Evolutionary conservation across 352 stramenopile genomes (phyloP), one percentile per base, ranked within the genome.

Genomic region (Pythium brachiatum): DNA sequence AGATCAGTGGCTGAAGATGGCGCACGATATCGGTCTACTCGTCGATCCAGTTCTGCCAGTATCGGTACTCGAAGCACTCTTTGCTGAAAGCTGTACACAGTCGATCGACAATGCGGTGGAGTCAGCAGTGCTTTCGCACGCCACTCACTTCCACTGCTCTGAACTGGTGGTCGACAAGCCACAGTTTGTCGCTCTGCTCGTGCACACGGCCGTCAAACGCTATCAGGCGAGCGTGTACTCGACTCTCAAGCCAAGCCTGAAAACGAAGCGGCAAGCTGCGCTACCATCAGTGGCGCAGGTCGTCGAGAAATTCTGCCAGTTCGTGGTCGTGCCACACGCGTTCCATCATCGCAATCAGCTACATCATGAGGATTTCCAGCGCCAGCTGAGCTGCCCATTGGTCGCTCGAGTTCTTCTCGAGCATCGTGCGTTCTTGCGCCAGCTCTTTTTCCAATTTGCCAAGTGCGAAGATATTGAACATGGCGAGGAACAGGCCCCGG

Each of bases 361-460:
- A 0, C 61, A 74, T 6, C 62, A 77, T 29, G 60, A 65, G 1
- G 66, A 82, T 32, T 87, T 89, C 44, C 48, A 69, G 7, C 55
- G 69, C 12, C 83, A 76, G 57, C 58, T 84, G 18, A 71, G 62
- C 36, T 81, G 68, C 27, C 78, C 78, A 11, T 60, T 86, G 7
- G 73, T 88, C 0, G 53, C 57, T 8, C 67, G 70, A 12, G 70
- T 72, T 23, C 57, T 89, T 3, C 70, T 89, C 1, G 78, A 89
- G 41, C 76, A 88, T 27, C 78, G 80, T 0, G 60, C 76, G 9
- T 89, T 89, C 51, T 41, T 89, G 7, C 74, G 80, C 7, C 54
- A 57, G 0, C 50, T 88, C 2, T 88, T 89, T 41, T 86, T 83
- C 56, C 75, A 69, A 18, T 89, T 80, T 29, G 73, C 77, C 3